Percentiles rank a stretch among this genome's conserved stretches.
phyloP scores from a whole-genome alignment of 208 protist species.

The Trypanosoma grayi region DNA sequence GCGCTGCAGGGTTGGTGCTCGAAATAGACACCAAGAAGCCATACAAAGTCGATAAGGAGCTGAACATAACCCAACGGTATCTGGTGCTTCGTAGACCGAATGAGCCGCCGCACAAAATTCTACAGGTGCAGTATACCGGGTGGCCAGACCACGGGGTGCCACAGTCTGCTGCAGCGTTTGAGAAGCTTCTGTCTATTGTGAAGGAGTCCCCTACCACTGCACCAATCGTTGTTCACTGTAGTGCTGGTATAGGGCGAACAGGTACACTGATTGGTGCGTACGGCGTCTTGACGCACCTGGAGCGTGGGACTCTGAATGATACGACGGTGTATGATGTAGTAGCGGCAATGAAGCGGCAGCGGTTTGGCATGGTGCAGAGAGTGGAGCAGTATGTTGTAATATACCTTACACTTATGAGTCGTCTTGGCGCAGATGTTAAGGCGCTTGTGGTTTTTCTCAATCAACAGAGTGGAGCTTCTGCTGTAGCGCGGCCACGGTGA shows the following conservation, averaged over 20 bases:
- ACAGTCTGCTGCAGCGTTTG: slow-evolving; percentile 49
- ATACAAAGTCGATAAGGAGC: slow-evolving; percentile 25
- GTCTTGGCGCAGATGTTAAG: slow-evolving; percentile 27
- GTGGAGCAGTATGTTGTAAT: slow-evolving; percentile 88
- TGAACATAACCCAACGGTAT: slow-evolving; percentile 26
- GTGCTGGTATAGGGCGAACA: slow-evolving; percentile 82
- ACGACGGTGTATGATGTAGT: slow-evolving; percentile 45
- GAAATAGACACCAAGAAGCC: slow-evolving; percentile 38
- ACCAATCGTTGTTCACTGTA: slow-evolving; percentile 82
- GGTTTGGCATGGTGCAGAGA: slow-evolving; percentile 83
- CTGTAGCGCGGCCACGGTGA: no score
- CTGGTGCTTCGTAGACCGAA: slow-evolving; percentile 22
- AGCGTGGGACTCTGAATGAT: slow-evolving; percentile 29
- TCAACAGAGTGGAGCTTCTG: no score
- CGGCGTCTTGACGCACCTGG: slow-evolving; percentile 37
- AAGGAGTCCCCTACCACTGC: slow-evolving; percentile 12
- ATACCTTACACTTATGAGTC: slow-evolving; percentile 57
- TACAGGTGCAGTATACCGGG: slow-evolving; percentile 76
- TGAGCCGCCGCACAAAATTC: slow-evolving; percentile 35
- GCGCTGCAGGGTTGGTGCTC: slow-evolving; percentile 16
- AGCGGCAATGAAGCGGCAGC: slow-evolving; percentile 44
- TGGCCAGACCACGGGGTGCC: slow-evolving; percentile 88
- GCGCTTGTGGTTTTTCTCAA: slow-evolving; percentile 7
- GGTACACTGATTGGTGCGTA: slow-evolving; percentile 84
- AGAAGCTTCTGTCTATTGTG: slow-evolving; percentile 54